phyloP scores from a whole-genome alignment of 176 grass and related monocot species.

The Phoenix roebelenii region DNA sequence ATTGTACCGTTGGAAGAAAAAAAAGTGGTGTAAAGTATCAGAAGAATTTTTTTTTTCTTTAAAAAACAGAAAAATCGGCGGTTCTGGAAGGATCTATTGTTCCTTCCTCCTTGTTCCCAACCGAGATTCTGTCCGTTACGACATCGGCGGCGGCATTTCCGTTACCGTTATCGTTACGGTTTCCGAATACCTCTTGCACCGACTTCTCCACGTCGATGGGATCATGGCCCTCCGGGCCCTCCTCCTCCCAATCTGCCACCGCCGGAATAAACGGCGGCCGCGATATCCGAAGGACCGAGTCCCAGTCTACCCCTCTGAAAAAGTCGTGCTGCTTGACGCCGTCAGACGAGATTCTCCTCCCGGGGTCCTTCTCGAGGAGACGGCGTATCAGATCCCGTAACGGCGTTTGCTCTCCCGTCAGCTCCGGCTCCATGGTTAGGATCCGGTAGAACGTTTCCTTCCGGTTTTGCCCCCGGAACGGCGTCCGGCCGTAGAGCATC shows the following conservation, averaged over 20 bases:
- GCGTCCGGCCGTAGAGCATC: constrained; percentile 96
- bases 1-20: too few relatives aligned
- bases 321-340: constrained; percentile 68
- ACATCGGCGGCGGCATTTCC: too few relatives aligned
- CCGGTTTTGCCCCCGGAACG: constrained; percentile 82
- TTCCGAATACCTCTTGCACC: constrained; percentile 46
- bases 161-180: too few relatives aligned
- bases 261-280: constrained; percentile 80
- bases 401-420: constrained; percentile 71
- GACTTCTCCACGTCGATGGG: constrained; percentile 66
- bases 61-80: too few relatives aligned
- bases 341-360: constrained; percentile 42
- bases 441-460: constrained; percentile 98
- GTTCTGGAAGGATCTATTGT: too few relatives aligned
- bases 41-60: too few relatives aligned
- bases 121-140: too few relatives aligned
- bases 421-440: constrained; percentile 64
- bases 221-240: neutral
- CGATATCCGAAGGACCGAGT: constrained; percentile 45
- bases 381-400: constrained; percentile 65
- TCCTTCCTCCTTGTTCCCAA: too few relatives aligned
- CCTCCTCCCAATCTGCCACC: constrained; percentile 19
- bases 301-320: constrained; percentile 71
- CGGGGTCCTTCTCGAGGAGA: constrained; percentile 93
- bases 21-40: too few relatives aligned